Evolutionary conservation across 352 stramenopile species (phyloP).

Genomic region (Globisporangium abappressorium): DNA sequence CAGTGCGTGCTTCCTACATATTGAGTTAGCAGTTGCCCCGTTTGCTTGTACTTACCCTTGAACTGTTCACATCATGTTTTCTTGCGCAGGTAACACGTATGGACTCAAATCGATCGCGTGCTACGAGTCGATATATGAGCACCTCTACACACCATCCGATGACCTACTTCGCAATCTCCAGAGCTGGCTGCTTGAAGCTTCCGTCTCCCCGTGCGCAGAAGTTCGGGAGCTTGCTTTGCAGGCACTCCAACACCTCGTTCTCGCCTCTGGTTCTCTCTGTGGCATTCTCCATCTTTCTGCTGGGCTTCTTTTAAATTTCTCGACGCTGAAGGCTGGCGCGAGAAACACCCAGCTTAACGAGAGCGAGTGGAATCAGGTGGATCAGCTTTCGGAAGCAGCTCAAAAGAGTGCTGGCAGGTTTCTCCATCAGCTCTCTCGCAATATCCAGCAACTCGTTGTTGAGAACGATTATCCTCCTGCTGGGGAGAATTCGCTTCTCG

Average conservation of each 20-base stretch:
- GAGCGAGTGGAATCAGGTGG: constrained; percentile 52
- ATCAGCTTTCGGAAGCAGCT: constrained; percentile 47
- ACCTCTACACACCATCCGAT: constrained; percentile 46
- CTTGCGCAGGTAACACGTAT: constrained; percentile 33
- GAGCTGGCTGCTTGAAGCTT: constrained; percentile 62
- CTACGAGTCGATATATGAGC: constrained; percentile 41
- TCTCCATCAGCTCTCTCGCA: constrained; percentile 39
- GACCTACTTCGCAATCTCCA: constrained; percentile 62
- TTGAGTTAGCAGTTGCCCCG: constrained; percentile 8
- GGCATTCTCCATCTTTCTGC: constrained; percentile 69
- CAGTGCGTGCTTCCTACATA: constrained; percentile 21
- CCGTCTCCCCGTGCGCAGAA: constrained; percentile 37
- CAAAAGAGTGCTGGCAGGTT: constrained; percentile 40
- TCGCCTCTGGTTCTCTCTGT: constrained; percentile 80
- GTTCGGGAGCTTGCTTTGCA: constrained; percentile 63
- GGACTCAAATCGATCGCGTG: constrained; percentile 52
- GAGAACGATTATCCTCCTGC: constrained; percentile 24
- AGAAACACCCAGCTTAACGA: constrained; percentile 25
- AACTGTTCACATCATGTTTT: neutral
- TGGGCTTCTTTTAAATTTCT: constrained; percentile 57
- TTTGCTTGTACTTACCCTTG: neutral
- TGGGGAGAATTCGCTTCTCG: constrained; percentile 37
- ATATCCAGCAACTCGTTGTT: constrained; percentile 55
- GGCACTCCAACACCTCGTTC: constrained; percentile 54
- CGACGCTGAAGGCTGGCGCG: constrained; percentile 4